A percentile compares a stretch with the other conserved stretches of the same genome.
Conservation (phyloP, 1,284 basidiomycete genomes). For the Sporisorium iseilematis-ciliati region DNA sequence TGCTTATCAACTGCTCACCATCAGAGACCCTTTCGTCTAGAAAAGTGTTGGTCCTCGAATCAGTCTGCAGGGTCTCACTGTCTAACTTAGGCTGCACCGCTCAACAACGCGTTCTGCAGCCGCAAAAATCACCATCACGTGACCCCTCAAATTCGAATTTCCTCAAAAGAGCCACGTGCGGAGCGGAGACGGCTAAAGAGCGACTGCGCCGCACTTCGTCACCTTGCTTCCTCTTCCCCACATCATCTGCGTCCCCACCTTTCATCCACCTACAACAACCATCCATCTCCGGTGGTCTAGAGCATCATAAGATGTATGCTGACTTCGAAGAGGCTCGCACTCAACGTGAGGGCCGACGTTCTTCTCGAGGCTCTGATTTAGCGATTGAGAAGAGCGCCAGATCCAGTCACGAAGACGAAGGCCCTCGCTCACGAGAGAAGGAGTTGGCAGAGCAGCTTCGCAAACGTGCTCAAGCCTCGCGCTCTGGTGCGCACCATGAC, state of each 20-base stretch:
- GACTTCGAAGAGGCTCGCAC: slow-evolving; percentile 62
- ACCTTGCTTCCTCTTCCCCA: slow-evolving; percentile 6
- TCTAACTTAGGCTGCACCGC: background rate
- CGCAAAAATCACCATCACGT: slow-evolving; percentile 15
- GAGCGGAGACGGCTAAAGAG: background rate
- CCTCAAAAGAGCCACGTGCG: background rate
- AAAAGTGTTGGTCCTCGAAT: slow-evolving; percentile 7
- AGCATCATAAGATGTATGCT: slow-evolving; percentile 54
- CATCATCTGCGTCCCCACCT: background rate
- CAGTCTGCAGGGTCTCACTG: slow-evolving; percentile 15
- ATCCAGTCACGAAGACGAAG: slow-evolving; percentile 13
- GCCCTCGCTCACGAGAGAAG: slow-evolving; percentile 52
- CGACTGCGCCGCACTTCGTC: slow-evolving; percentile 11
- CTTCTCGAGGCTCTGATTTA: slow-evolving; percentile 31
- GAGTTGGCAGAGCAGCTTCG: slow-evolving; percentile 66
- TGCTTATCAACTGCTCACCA: background rate
- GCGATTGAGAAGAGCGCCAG: slow-evolving; percentile 31
- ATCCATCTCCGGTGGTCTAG: background rate
- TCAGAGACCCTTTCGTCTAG: slow-evolving; percentile 3
- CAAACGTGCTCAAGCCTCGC: slow-evolving; percentile 54
- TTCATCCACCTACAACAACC: background rate
- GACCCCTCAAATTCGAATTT: slow-evolving; percentile 6
- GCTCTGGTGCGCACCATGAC: slow-evolving; percentile 20
- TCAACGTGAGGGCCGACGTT: slow-evolving; percentile 21
- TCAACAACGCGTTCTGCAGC: slow-evolving; percentile 27